Percentiles rank a stretch among this genome's conserved stretches.
phyloP scores from a whole-genome alignment of 1,284 basidiomycete genomes.

The Cutaneotrichosporon cavernicola region DNA sequence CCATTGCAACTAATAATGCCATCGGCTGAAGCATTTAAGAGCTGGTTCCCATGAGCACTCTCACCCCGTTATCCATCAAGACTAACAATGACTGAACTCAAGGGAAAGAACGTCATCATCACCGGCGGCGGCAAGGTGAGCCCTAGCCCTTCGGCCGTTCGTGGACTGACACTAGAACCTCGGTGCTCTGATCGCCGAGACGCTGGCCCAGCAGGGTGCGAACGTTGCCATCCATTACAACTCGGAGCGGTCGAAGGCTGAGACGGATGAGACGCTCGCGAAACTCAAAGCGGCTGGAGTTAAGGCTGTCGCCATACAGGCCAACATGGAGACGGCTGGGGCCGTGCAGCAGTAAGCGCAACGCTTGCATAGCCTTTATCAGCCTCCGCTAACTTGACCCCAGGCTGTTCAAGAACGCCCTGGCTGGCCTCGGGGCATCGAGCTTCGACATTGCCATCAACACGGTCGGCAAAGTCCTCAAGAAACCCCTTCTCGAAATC shows the following conservation, averaged over 20 bases:
- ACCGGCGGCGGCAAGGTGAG: constrained; percentile 28
- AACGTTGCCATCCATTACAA: constrained; percentile 32
- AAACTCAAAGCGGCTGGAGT: constrained; percentile 19
- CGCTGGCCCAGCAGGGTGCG: constrained; percentile 24
- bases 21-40: neutral
- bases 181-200: constrained; percentile 27
- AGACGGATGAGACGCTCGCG: constrained; percentile 23
- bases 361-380: neutral
- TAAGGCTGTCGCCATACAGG: constrained; percentile 24
- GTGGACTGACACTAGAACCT: constrained; percentile 24
- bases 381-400: neutral
- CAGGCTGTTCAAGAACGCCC: constrained; percentile 26
- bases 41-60: neutral
- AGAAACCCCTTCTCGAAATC: constrained; percentile 30
- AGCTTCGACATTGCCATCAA: constrained; percentile 33
- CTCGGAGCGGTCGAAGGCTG: constrained; percentile 21
- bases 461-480: constrained; percentile 36
- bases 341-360: constrained; percentile 15
- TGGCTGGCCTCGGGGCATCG: constrained; percentile 17
- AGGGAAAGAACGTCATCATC: constrained; percentile 28
- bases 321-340: constrained; percentile 17
- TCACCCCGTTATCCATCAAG: neutral
- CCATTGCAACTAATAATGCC: neutral
- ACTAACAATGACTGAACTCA: constrained; percentile 20
- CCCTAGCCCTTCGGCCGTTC: neutral